These are phyloP conservation scores for Viola odorata DNA, from an alignment of 345 rosid species.

Conservation along the genomic window DNA sequence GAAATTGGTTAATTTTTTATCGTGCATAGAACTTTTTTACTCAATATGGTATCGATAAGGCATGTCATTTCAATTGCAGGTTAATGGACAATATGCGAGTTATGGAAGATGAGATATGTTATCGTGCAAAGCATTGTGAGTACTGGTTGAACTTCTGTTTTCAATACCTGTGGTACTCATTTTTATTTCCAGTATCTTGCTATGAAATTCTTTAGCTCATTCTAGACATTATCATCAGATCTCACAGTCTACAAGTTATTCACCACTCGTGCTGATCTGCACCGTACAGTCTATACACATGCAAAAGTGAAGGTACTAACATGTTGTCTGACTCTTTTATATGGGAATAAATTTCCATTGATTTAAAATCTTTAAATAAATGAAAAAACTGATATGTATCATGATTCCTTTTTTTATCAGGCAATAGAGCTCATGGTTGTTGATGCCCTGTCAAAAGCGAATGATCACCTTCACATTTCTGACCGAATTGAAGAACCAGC, in stretches of 20 bases:
- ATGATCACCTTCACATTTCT: conserved; percentile 14
- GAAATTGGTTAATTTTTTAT: background rate
- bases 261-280: conserved; percentile 26
- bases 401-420: conserved; percentile 10
- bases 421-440: conserved; percentile 29
- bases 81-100: conserved; percentile 27
- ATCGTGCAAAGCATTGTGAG: conserved; percentile 26
- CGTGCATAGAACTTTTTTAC: background rate
- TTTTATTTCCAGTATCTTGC: background rate
- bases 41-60: background rate
- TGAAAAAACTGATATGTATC: background rate
- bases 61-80: conserved; percentile 8
- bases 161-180: background rate
- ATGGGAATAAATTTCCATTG: background rate
- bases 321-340: background rate
- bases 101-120: conserved; percentile 25
- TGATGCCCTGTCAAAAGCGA: conserved; percentile 21
- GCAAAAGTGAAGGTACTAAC: conserved; percentile 25
- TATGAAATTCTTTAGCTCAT: background rate
- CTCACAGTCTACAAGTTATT: conserved; percentile 23
- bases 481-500: conserved; percentile 16
- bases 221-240: conserved; percentile 9
- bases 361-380: background rate
- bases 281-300: conserved; percentile 25
- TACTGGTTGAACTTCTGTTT: conserved; percentile 3